Evolutionary conservation across 805 yeast species (phyloP), one percentile per base, ranked within the genome.

Genomic region (Starmerella khaoyaiensis): DNA sequence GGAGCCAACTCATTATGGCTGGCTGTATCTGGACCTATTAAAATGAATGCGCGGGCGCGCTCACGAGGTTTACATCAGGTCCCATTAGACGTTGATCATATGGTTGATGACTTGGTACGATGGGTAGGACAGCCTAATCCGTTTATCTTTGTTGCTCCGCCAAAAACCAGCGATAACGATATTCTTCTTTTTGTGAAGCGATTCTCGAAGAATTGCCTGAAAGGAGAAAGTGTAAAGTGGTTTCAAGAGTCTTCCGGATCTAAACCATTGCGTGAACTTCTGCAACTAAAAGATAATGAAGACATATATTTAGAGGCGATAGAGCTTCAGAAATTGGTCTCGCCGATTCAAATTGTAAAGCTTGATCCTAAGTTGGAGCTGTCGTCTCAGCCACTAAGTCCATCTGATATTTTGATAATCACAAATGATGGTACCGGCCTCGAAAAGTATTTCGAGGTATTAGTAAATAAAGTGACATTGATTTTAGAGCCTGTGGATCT

Each of bases 191-290:
- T 48, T 23, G 24, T 46, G 24, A 50, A 50, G 35, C 23, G 21
- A 5, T 30, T 31, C 20, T 21, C 9, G n/a, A 67, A 66, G 35
- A 68, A 67, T 9, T 20, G 12, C 19, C 17, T 19, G 23, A 10
- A 24, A 8, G 41, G 41, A 10, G 16, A 6, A 10, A 33, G 20
- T 6, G 40, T 12, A n/a, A 9, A n/a, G 17, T 37, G 41, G 41
- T n/a, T n/a, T n/a, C n/a, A n/a, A n/a, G n/a, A n/a, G n/a, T n/a
- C n/a, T n/a, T n/a, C n/a, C n/a, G n/a, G n/a, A n/a, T n/a, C n/a
- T n/a, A n/a, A n/a, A n/a, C 31, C 40, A 5, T 19, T 37, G 5
- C 26, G 21, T 5, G 20, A 30, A 20, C 29, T 28, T 6, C 20
- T 40, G 11, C 12, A n/a, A 22, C 11, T 30, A 9, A 19, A 22